Percentiles rank a stretch among this genome's conserved stretches.
phyloP scores from a whole-genome alignment of 139 green algal species.

The Diplosphaera chodatii region DNA sequence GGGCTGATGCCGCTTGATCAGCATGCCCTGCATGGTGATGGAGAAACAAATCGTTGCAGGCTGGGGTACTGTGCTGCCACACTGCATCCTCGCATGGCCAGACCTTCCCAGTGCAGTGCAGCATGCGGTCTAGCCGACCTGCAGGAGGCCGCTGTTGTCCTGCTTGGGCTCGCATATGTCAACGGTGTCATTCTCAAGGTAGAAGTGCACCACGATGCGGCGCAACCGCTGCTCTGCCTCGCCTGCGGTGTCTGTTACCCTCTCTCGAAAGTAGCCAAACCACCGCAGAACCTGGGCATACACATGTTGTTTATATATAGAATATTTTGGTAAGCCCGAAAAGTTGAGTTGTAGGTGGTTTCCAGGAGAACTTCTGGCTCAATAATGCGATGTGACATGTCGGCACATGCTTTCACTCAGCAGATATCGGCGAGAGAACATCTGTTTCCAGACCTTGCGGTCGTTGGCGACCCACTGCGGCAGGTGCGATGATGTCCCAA shows the following conservation, averaged over 20 bases:
- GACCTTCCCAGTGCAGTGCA: too few species aligned
- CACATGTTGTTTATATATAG: neutral
- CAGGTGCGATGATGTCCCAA: conserved; percentile 18
- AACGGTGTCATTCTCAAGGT: conserved; percentile 83
- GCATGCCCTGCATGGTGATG: conserved; percentile 85
- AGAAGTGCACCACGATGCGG: conserved; percentile 80
- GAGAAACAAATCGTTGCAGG: too few species aligned
- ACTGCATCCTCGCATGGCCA: too few species aligned
- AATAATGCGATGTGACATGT: too few species aligned
- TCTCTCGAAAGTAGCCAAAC: conserved; percentile 86
- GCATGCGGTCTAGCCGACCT: conserved; percentile 30
- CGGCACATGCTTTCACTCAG: too few species aligned
- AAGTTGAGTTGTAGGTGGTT: too few species aligned
- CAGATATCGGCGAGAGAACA: too few species aligned
- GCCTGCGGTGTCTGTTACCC: conserved; percentile 56
- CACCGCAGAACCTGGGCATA: conserved; percentile 80
- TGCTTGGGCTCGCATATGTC: conserved; percentile 80
- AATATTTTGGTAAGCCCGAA: too few species aligned
- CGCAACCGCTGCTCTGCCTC: conserved; percentile 74
- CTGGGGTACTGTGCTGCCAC: too few species aligned
- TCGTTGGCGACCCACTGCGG: conserved; percentile 78
- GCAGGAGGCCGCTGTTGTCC: conserved; percentile 80
- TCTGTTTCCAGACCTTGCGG: conserved; percentile 77
- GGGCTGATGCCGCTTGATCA: conserved; percentile 77
- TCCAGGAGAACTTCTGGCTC: too few species aligned